phyloP scores from a whole-genome alignment of 805 yeast species.

The Phaffomyces opuntiae region DNA sequence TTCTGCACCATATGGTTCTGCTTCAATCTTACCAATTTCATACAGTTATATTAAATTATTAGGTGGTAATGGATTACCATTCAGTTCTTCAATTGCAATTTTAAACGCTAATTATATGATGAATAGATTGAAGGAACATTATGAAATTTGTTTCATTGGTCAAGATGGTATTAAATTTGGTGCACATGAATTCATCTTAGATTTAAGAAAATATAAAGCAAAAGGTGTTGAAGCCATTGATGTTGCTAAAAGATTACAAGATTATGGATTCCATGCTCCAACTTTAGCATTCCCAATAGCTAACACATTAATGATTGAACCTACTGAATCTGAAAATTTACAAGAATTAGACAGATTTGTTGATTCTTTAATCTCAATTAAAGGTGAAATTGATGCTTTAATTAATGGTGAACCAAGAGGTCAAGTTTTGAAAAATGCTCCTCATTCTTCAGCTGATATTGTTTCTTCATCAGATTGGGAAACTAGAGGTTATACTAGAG shows the following conservation, averaged over 20 bases:
- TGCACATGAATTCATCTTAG: slow-evolving; percentile 95
- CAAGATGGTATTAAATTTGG: slow-evolving; percentile 61
- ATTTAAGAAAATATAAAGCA: slow-evolving; percentile 75
- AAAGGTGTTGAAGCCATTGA: slow-evolving; percentile 90
- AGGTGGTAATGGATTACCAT: slow-evolving; percentile 80
- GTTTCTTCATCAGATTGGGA: slow-evolving; percentile 68
- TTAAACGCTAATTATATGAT: slow-evolving; percentile 96
- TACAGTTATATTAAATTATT: slow-evolving; percentile 93
- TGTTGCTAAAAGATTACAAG: slow-evolving; percentile 94
- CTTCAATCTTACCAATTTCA: slow-evolving; percentile 86
- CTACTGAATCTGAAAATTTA: slow-evolving; percentile 90
- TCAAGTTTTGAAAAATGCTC: slow-evolving; percentile 75
- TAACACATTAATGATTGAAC: slow-evolving; percentile 96
- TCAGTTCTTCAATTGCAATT: slow-evolving; percentile 85
- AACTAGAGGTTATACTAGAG: slow-evolving; percentile 82
- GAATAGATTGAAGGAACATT: slow-evolving; percentile 62
- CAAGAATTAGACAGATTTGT: slow-evolving; percentile 88
- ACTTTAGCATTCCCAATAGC: slow-evolving; percentile 99
- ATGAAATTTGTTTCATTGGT: slow-evolving; percentile 69
- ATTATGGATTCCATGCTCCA: slow-evolving; percentile 98
- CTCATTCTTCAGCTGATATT: slow-evolving; percentile 82
- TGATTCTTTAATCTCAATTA: slow-evolving; percentile 77
- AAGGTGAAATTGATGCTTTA: slow-evolving; percentile 71
- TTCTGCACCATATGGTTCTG: slow-evolving; percentile 95
- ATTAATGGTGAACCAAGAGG: slow-evolving; percentile 63